Evolutionary conservation across 1,284 basidiomycete genomes (phyloP), one percentile per base, ranked within the genome.

Genomic region (Cryptococcus depauperatus): DNA sequence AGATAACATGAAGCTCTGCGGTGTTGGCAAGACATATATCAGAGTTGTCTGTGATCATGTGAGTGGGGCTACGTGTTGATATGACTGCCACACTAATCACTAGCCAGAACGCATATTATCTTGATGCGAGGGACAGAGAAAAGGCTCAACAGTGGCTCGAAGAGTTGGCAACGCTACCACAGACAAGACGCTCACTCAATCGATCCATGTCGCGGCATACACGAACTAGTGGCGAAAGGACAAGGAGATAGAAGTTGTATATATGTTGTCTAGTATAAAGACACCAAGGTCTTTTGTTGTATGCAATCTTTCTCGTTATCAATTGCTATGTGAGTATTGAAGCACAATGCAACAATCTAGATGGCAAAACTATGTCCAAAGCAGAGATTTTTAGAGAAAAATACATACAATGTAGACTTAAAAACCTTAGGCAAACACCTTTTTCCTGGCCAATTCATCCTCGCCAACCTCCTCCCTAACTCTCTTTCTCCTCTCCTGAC

Each of bases 401-500:
- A 41, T 41, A 41, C 39, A 41, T 41, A 41, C 39, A 35, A 35
- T 21, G n/a, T n/a, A 35, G 27, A 5, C 19, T 11, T 19, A 28
- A 43, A 14, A 39, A n/a, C 34, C 34, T 46, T 62, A 95, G 52
- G 83, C 79, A 70, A 97, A 97, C 27, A 97, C 85, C 71, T 89
- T 91, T 37, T 82, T 76, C 46, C 90, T 82, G 29, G 83, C 84
- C 59, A 97, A 71, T 53, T 82, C 82, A 71, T 90, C 83, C 70
- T 92, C 89, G 40, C 76, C 77, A 48, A 79, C 73, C 62, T 72
- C 70, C 41, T 66, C 70, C 43, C 75, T 77, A 51, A 83, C 77
- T 51, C 74, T 70, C 51, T 82, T 81, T 63, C 80, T 82, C 65
- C 92, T 79, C 51, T 74, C 74, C 42, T 74, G 72, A 46, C 77